A percentile compares a stretch with the other conserved stretches of the same genome.
phyloP scores from a whole-genome alignment of 805 yeast genomes.

The Zygosaccharomyces siamensis region DNA sequence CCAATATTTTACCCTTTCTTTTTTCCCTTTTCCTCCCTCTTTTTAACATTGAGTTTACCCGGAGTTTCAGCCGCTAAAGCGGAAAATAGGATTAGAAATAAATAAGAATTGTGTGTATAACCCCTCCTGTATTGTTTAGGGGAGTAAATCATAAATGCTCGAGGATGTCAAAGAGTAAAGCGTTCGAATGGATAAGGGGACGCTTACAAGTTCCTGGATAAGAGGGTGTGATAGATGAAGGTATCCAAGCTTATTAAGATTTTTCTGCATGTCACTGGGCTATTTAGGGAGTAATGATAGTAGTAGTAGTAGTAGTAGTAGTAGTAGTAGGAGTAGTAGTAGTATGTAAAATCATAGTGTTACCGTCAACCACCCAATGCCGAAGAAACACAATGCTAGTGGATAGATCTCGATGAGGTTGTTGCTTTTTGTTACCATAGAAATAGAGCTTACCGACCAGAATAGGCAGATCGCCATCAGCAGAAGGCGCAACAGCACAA shows the following conservation, averaged over 20 bases:
- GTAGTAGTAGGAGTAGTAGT: background rate
- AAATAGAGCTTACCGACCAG: conserved; percentile 28
- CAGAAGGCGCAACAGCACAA: conserved; percentile 18
- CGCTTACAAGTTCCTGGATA: too few relatives aligned
- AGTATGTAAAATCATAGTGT: conserved; percentile 5
- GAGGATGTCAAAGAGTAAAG: background rate
- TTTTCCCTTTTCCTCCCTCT: background rate
- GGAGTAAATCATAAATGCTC: background rate
- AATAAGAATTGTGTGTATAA: background rate
- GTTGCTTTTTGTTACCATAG: conserved; percentile 24
- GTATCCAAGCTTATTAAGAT: too few relatives aligned
- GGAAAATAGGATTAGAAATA: background rate
- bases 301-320: too few relatives aligned
- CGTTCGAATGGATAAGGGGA: too few relatives aligned
- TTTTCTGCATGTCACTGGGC: background rate
- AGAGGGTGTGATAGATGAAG: too few relatives aligned
- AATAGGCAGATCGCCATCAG: conserved; percentile 17
- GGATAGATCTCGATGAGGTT: conserved; percentile 28
- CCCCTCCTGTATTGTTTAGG: background rate
- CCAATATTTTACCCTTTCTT: too few relatives aligned
- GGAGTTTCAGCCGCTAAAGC: background rate
- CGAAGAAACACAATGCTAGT: conserved; percentile 23
- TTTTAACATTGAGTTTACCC: background rate
- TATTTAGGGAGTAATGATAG: too few relatives aligned
- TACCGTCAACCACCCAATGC: conserved; percentile 29